phyloP scores from a whole-genome alignment of 768 basidiomycete genomes.

The Kwoniella shandongensis region DNA sequence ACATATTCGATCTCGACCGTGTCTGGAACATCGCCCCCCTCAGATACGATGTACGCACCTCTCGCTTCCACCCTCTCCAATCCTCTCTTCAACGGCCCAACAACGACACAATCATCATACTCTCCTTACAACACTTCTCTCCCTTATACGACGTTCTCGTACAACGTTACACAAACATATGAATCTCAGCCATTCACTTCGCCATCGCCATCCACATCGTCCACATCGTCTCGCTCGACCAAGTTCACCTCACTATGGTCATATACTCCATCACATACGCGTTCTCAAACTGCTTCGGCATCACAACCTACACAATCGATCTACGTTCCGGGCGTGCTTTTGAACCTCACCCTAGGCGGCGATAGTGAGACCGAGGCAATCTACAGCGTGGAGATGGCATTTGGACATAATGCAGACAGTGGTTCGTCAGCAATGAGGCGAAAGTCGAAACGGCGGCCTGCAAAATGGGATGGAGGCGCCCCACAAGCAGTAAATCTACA shows the following conservation, averaged over 20 bases:
- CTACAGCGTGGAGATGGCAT: slow-evolving; percentile 40
- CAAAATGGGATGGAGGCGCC: slow-evolving; percentile 23
- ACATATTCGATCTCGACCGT: no score
- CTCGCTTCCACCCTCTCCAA: neutral
- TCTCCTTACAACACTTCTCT: neutral
- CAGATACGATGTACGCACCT: neutral
- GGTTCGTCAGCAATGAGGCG: neutral
- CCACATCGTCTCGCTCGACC: slow-evolving; percentile 13
- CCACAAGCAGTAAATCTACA: slow-evolving; percentile 41
- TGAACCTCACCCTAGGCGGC: slow-evolving; percentile 25
- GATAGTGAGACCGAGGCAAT: slow-evolving; percentile 38
- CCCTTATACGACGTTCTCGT: neutral
- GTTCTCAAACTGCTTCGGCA: slow-evolving; percentile 14
- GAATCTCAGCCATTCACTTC: neutral
- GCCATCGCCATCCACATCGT: slow-evolving; percentile 4
- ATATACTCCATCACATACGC: slow-evolving; percentile 9
- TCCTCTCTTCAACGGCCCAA: slow-evolving; percentile 20
- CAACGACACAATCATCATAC: slow-evolving; percentile 1
- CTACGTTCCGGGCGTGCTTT: slow-evolving; percentile 22
- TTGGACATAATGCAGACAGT: slow-evolving; percentile 36
- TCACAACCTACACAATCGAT: slow-evolving; percentile 9
- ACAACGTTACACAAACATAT: slow-evolving; percentile 5
- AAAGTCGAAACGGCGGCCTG: slow-evolving; percentile 2
- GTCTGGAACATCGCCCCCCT: no score
- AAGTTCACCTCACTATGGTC: slow-evolving; percentile 18